phyloP scores from a whole-genome alignment of 768 basidiomycete species.

The Kwoniella dejecticola region DNA sequence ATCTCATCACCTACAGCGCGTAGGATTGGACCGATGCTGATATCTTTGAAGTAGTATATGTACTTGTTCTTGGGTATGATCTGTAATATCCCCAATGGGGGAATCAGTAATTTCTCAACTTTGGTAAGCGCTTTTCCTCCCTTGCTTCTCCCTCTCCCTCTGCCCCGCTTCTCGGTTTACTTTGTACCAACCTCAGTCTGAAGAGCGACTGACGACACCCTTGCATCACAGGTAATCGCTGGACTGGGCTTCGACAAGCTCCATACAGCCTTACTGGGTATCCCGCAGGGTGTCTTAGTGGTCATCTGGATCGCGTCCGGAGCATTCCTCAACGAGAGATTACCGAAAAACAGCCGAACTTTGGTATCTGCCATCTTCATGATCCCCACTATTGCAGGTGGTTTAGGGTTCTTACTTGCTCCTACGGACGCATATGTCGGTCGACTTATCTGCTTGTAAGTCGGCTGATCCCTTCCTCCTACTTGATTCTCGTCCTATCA shows the following conservation, averaged over 20 bases:
- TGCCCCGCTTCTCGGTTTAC: too few relatives aligned
- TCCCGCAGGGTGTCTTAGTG: slow-evolving; percentile 55
- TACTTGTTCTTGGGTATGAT: slow-evolving; percentile 54
- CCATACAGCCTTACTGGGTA: slow-evolving; percentile 53
- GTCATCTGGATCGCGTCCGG: slow-evolving; percentile 51
- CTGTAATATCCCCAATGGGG: slow-evolving; percentile 53
- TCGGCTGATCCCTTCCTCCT: not conserved
- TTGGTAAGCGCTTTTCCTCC: too few relatives aligned
- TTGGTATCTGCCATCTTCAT: slow-evolving; percentile 51
- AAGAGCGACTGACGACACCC: too few relatives aligned
- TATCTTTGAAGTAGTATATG: slow-evolving; percentile 26
- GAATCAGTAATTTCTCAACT: slow-evolving; percentile 47
- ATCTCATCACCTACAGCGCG: too few relatives aligned
- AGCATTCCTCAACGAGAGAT: slow-evolving; percentile 46
- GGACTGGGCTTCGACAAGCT: slow-evolving; percentile 50
- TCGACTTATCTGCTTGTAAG: slow-evolving; percentile 53
- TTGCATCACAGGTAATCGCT: slow-evolving; percentile 42
- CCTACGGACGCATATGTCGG: slow-evolving; percentile 52
- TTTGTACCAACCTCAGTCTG: too few relatives aligned
- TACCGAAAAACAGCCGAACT: slow-evolving; percentile 52
- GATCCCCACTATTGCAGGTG: slow-evolving; percentile 53
- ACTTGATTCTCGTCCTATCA: not conserved
- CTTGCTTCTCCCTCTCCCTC: too few relatives aligned
- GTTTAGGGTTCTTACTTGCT: slow-evolving; percentile 54
- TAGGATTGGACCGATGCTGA: too few relatives aligned